phyloP scores from a whole-genome alignment of 2,329 filamentous ascomycete species.

The Ophiostoma populinum region DNA sequence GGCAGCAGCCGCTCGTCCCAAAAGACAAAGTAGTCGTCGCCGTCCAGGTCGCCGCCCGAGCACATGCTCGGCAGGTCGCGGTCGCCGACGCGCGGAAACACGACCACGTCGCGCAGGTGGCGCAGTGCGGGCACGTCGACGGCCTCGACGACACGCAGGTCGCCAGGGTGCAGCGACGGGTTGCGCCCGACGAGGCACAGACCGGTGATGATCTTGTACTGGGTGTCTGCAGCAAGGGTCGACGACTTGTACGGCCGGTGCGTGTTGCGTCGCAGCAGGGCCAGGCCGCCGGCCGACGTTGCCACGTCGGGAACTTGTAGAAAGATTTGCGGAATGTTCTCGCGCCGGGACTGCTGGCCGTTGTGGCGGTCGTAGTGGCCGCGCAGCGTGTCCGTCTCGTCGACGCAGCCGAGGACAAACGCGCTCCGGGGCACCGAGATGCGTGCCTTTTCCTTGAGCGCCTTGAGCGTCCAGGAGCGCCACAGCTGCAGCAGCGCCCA shows the following conservation, averaged over 20 bases:
- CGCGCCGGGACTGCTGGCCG: slow-evolving; percentile 18
- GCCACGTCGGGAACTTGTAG: slow-evolving; percentile 50
- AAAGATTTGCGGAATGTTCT: slow-evolving; percentile 68
- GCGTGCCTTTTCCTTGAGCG: slow-evolving; percentile 81
- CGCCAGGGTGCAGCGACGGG: slow-evolving; percentile 82
- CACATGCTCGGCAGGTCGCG: slow-evolving; percentile 80
- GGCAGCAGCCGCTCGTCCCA: slow-evolving; percentile 72
- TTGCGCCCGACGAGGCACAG: slow-evolving; percentile 78
- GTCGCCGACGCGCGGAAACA: slow-evolving; percentile 42
- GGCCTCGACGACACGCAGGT: slow-evolving; percentile 74
- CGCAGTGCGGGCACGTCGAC: slow-evolving; percentile 56
- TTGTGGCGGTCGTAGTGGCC: slow-evolving; percentile 40
- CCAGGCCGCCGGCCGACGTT: slow-evolving; percentile 23
- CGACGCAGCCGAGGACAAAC: slow-evolving; percentile 74
- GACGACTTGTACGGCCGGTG: neutral
- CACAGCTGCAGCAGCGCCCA: slow-evolving; percentile 66
- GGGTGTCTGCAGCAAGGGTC: slow-evolving; percentile 13
- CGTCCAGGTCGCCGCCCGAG: slow-evolving; percentile 87
- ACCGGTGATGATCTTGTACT: slow-evolving; percentile 51
- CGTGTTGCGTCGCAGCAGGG: neutral
- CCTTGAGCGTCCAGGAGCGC: slow-evolving; percentile 77
- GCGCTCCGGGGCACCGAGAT: slow-evolving; percentile 70
- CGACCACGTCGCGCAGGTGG: slow-evolving; percentile 71
- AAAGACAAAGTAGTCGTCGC: slow-evolving; percentile 87
- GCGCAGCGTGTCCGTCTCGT: slow-evolving; percentile 61